Evolutionary conservation across 2,329 filamentous ascomycete genomes (phyloP), one percentile per base, ranked within the genome.

Genomic region (Fusarium austroafricanum): DNA sequence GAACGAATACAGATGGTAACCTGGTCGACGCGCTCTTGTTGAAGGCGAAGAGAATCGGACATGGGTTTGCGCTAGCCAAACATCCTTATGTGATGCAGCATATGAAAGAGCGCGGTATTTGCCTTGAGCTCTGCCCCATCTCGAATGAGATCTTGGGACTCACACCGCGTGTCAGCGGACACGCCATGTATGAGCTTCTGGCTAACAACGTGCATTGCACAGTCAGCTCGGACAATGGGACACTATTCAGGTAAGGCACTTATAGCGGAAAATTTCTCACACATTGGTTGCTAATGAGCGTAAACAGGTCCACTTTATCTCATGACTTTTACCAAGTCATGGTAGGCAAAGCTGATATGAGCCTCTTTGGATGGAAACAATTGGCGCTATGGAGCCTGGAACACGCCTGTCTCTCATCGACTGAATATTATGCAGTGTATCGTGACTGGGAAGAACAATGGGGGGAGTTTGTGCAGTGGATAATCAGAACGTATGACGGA

Each of bases 311-410:
- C 15, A 88, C 88, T 3, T 83, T 93, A 42, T 90, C 89, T 2
- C 90, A 93, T 68, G 91, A 94, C 73, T 93, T 93, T 74, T 93
- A 93, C 75, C 91, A 94, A 74, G 84, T 90, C 60, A 88, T 93
- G 83, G 84, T 91, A 10, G 91, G 91, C 46, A 88, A 87, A 43
- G 81, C 84, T 14, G 84, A 87, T 58, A 92, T 93, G 84, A 86
- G 83, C 18, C 77, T 94, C 0, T 87, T 87, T 65, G 90, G 90
- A 42, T 92, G 90, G 89, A 90, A 90, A 74, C 90, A 93, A 76
- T 83, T 90, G 21, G 82, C 82, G 17, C 78, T 85, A 67, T 90
- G 88, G 88, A 90, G 88, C 70, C 78, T 90, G 15, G 80, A 88
- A 58, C 87, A 90, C 74, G 81, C 87, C 2, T 89, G 86, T 70